Base-by-base conservation (phyloP, 768 basidiomycete species). In the Lactarius quietus region DNA sequence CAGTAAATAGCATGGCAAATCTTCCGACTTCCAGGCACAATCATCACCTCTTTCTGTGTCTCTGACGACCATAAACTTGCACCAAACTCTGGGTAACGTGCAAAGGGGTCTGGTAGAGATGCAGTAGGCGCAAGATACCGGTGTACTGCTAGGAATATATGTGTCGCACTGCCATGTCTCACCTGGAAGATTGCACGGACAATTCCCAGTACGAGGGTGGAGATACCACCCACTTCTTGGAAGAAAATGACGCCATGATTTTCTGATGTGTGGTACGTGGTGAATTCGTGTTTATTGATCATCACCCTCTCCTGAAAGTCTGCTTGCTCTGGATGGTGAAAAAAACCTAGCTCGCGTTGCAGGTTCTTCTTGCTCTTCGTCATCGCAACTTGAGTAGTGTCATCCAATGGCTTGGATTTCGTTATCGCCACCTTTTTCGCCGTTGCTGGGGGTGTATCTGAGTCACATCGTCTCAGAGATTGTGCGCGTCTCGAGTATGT, bases 171-270 rank as follows among this genome's bases (percentile, higher is more conserved):
- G n/a, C n/a, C n/a, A n/a, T n/a, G n/a, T n/a, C n/a, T n/a, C n/a
- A n/a, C n/a, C 26, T n/a, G 41, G 57, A 59, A 59, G 23, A 59
- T 59, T 18, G 38, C 29, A 10, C 28, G 57, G 29, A 59, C 28
- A 3, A 31, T 29, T 41, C 39, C 57, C 12, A 18, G 57, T 14
- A 59, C 57, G 8, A 59, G 57, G 28, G 57, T 18, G 29, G 17
- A 15, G 38, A 15, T 15, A 38, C 17, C 15, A 15, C 38, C 38
- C 17, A 15, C 38, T 4, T 38, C 59, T 36, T 51, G 59, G 14
- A 60, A 60, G 48, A 60, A 60, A 51, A 60, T 36, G 17, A 52
- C 48, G 45, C 59, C 23, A 23, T 60, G 59, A 7, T 18, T 60
- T n/a, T 60, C 28, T 1, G 45, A 60, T 33, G 43, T 33, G n/a